Percentiles rank a stretch among this genome's conserved stretches.
phyloP scores from a whole-genome alignment of 129 eudicot species.

The Artemisia argyi region DNA sequence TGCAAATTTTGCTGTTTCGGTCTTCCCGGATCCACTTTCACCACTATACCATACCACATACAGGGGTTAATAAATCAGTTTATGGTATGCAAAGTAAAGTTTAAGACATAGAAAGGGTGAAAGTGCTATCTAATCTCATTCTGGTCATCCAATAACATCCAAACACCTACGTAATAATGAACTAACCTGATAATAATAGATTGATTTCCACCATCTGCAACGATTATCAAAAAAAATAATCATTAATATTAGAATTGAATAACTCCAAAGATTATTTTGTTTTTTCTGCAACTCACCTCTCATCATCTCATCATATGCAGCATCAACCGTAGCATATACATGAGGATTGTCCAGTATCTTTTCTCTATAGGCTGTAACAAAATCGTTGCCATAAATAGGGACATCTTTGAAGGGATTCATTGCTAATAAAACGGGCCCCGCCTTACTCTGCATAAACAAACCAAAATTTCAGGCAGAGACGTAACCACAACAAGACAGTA shows the following conservation, averaged over 20 bases:
- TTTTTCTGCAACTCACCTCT: slow-evolving; percentile 42
- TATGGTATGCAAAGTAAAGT: too few species aligned
- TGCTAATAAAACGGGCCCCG: slow-evolving; percentile 86
- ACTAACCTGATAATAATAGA: slow-evolving; percentile 83
- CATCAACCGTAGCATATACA: slow-evolving; percentile 78
- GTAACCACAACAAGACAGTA: slow-evolving; percentile 7
- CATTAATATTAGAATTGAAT: slow-evolving; percentile 3
- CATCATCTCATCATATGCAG: slow-evolving; percentile 78
- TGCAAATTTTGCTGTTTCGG: slow-evolving; percentile 91
- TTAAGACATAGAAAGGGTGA: too few species aligned
- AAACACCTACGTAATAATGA: slow-evolving; percentile 2
- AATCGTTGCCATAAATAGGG: slow-evolving; percentile 53
- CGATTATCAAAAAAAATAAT: slow-evolving; percentile 25
- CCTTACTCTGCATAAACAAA: slow-evolving; percentile 64
- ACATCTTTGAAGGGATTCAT: slow-evolving; percentile 87
- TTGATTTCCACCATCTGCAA: slow-evolving; percentile 78
- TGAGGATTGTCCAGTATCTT: slow-evolving; percentile 76
- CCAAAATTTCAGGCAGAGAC: slow-evolving; percentile 23
- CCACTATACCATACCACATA: slow-evolving; percentile 52
- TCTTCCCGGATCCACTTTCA: slow-evolving; percentile 99
- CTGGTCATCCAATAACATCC: slow-evolving; percentile 1
- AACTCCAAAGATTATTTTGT: not conserved
- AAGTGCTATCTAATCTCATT: not conserved
- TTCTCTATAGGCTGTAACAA: slow-evolving; percentile 61
- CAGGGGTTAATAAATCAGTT: not conserved